phyloP scores from a whole-genome alignment of 2,329 filamentous ascomycete species.

The Cordyceps cateniannulata region DNA sequence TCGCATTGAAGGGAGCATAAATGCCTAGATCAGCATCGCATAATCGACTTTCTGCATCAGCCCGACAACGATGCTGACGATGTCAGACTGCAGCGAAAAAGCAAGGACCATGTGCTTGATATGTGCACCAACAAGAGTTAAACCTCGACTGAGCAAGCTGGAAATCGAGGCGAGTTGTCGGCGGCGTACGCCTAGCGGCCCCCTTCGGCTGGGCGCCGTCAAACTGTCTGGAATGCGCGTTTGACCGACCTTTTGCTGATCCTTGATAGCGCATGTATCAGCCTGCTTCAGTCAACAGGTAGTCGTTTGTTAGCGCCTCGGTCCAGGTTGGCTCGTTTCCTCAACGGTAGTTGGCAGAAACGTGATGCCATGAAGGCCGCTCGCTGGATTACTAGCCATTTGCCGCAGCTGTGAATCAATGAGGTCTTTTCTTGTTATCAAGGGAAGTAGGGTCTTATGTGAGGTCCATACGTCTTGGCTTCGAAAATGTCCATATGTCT shows the following conservation, averaged over 20 bases:
- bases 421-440: no score
- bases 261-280: not conserved
- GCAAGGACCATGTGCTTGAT: not conserved
- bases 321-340: not conserved
- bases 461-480: not conserved
- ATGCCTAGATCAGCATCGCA: no score
- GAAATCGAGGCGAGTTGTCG: not conserved
- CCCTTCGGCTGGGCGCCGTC: not conserved
- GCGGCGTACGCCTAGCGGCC: not conserved
- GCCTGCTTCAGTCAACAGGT: not conserved
- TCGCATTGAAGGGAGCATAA: no score
- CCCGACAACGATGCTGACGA: not conserved
- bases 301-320: not conserved
- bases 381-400: not conserved
- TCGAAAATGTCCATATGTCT: not conserved
- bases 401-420: not conserved
- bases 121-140: not conserved
- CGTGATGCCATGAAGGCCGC: not conserved
- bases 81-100: not conserved
- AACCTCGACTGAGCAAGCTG: not conserved
- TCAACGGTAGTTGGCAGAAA: not conserved
- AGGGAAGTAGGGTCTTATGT: no score
- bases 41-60: no score
- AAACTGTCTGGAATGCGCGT: conserved; percentile 3
- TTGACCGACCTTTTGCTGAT: not conserved